Conservation (phyloP, 495 filamentous ascomycete genomes). For the Parmelia sp. region DNA sequence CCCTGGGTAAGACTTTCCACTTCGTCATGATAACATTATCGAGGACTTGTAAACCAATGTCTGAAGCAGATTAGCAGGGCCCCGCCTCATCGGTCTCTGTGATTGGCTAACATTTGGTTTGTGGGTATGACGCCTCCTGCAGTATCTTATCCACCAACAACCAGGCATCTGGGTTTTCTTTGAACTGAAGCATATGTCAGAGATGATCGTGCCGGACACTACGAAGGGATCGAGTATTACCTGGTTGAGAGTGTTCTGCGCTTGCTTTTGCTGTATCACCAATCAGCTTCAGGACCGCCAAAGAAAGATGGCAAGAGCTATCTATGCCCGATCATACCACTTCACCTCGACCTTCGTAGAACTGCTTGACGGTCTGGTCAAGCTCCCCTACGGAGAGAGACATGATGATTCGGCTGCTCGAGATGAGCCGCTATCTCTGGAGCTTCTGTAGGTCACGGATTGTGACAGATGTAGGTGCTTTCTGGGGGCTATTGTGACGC, state of each 20-base stretch:
- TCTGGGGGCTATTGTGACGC: background rate
- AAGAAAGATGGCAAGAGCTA: background rate
- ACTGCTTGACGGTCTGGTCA: constrained; percentile 90
- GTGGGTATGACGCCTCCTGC: constrained; percentile 77
- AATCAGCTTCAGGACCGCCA: constrained; percentile 14
- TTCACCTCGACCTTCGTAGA: constrained; percentile 93
- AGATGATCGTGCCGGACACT: background rate
- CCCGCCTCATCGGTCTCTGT: constrained; percentile 7
- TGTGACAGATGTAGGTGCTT: background rate
- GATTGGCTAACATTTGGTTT: constrained; percentile 81
- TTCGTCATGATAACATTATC: constrained; percentile 98
- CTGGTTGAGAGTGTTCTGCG: constrained; percentile 89
- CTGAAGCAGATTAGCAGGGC: constrained; percentile 51
- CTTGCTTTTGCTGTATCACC: constrained; percentile 82
- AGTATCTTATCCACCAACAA: constrained; percentile 93
- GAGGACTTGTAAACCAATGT: constrained; percentile 89
- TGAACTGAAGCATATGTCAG: constrained; percentile 63
- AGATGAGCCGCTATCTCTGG: background rate
- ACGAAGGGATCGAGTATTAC: constrained; percentile 44
- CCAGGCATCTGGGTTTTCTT: constrained; percentile 97
- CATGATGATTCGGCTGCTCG: constrained; percentile 38
- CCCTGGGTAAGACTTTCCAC: constrained; percentile 94
- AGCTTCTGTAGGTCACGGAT: background rate
- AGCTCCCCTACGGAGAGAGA: constrained; percentile 79
- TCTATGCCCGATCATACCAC: constrained; percentile 50